phyloP scores from a whole-genome alignment of 129 eudicot species.

The Oenanthe sinensis region DNA sequence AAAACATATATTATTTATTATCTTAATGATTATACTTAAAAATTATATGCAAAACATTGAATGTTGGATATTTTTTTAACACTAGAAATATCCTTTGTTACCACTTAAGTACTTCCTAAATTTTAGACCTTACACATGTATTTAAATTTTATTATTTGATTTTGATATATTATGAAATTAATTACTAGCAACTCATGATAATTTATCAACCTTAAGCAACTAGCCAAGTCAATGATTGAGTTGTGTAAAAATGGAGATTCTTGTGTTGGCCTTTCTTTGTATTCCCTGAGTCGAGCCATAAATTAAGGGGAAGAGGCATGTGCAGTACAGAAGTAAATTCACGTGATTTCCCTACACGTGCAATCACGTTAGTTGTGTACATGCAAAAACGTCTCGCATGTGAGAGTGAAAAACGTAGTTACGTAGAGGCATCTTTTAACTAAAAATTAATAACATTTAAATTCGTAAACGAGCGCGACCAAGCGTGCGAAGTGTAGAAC shows the following conservation, averaged over 20 bases:
- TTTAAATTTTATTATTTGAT: no score
- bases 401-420: slow-evolving; percentile 28
- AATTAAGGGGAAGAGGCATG: slow-evolving; percentile 28
- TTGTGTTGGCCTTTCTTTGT: background rate
- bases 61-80: no score
- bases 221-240: background rate
- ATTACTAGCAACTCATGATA: background rate
- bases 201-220: background rate
- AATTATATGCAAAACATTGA: no score
- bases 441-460: background rate
- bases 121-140: no score
- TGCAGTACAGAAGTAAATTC: slow-evolving; percentile 21
- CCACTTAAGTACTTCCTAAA: no score
- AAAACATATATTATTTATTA: no score
- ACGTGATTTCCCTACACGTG: slow-evolving; percentile 45
- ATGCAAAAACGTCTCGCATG: slow-evolving; percentile 30
- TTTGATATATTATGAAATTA: no score
- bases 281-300: slow-evolving; percentile 8
- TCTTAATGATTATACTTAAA: no score
- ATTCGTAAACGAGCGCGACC: slow-evolving; percentile 1
- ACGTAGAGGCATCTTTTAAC: slow-evolving; percentile 13
- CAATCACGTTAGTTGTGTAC: slow-evolving; percentile 29
- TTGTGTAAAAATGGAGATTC: background rate
- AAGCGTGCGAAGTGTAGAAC: background rate
- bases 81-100: no score